These are phyloP conservation scores for Wickerhamomyces sp. DNA, from an alignment of 1,139 yeast species.

Conservation along the genomic window DNA sequence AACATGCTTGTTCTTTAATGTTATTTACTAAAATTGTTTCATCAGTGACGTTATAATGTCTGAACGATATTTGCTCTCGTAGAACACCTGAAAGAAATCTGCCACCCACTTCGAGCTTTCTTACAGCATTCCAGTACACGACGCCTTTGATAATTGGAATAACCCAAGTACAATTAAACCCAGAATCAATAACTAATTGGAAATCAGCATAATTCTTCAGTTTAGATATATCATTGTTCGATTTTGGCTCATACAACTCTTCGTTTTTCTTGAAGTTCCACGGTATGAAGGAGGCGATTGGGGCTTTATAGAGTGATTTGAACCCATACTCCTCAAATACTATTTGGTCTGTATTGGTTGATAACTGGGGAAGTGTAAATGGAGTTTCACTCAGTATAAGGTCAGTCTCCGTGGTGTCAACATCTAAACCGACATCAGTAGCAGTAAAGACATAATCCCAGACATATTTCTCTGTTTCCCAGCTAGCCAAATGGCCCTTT, in stretches of 20 bases:
- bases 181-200: conserved; percentile 79
- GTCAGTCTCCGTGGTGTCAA: conserved; percentile 31
- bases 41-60: conserved; percentile 92
- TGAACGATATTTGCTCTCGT: conserved; percentile 78
- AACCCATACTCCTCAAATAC: conserved; percentile 93
- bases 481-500: conserved; percentile 81
- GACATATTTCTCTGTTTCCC: conserved; percentile 89
- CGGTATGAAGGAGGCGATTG: conserved; percentile 68
- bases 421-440: conserved; percentile 27
- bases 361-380: conserved; percentile 75
- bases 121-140: conserved; percentile 74
- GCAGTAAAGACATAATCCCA: conserved; percentile 77
- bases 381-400: conserved; percentile 59
- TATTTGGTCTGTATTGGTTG: conserved; percentile 85
- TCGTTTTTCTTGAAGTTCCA: conserved; percentile 42
- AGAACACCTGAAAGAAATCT: conserved; percentile 75
- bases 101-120: conserved; percentile 74
- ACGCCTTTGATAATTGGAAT: conserved; percentile 80
- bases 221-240: conserved; percentile 15
- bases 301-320: conserved; percentile 41
- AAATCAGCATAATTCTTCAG: conserved; percentile 46
- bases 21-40: conserved; percentile 83
- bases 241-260: conserved; percentile 18
- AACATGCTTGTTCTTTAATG: conserved; percentile 79
- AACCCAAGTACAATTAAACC: conserved; percentile 84